These are phyloP conservation scores for Aegilops tauschii DNA, from an alignment of 176 grass and related monocot genomes.

Conservation along the genomic window DNA sequence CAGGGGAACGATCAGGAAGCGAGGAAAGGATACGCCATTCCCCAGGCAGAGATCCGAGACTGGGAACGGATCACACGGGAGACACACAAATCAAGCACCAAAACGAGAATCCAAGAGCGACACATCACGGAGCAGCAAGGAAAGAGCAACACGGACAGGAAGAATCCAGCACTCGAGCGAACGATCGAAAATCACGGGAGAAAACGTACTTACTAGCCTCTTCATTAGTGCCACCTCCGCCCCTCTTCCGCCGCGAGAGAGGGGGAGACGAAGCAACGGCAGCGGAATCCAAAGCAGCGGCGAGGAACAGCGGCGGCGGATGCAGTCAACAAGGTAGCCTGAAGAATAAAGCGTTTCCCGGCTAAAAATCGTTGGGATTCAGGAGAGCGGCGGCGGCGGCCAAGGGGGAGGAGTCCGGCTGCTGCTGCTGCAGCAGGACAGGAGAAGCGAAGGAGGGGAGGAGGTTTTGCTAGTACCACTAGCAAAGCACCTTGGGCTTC, in stretches of 20 bases:
- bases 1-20: neutral
- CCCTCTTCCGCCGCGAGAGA: conserved; percentile 11
- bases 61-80: conserved; percentile 19
- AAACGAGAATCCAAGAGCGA: conserved; percentile 26
- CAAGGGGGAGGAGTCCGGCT: neutral
- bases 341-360: neutral
- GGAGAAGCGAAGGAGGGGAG: neutral
- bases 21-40: conserved; percentile 30
- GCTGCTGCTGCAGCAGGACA: conserved; percentile 27
- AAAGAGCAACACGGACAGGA: neutral
- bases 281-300: neutral
- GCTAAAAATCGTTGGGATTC: neutral
- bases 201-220: conserved; percentile 81
- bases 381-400: neutral
- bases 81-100: conserved; percentile 17
- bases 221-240: conserved; percentile 62
- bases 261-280: conserved; percentile 22
- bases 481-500: neutral
- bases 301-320: neutral
- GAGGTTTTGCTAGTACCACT: conserved; percentile 1
- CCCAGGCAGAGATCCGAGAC: conserved; percentile 28
- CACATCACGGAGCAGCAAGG: conserved; percentile 5
- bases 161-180: neutral
- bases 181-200: conserved; percentile 29
- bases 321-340: neutral